These are phyloP conservation scores for Melampsora americana DNA, from an alignment of 1,284 basidiomycete genomes.

Conservation along the genomic window DNA sequence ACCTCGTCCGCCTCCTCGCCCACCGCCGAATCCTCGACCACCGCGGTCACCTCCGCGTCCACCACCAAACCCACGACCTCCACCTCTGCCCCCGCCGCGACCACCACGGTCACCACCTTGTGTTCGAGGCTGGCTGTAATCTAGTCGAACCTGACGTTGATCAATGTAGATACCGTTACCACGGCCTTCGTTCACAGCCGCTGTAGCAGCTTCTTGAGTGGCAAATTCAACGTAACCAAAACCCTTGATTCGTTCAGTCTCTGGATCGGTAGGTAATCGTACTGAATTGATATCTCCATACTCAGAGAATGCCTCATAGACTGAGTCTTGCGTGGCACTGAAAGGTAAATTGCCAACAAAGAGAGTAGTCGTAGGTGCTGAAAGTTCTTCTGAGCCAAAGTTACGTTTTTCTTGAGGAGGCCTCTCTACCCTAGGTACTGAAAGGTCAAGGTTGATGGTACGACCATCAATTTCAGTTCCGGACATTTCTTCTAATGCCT, in stretches of 20 bases:
- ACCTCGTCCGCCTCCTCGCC: conserved; percentile 6
- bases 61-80: conserved; percentile 47
- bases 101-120: conserved; percentile 61
- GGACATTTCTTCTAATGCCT: conserved; percentile 71
- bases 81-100: conserved; percentile 57
- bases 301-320: conserved; percentile 90
- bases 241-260: conserved; percentile 85
- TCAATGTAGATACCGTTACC: conserved; percentile 72
- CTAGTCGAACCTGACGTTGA: conserved; percentile 76
- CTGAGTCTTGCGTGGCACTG: conserved; percentile 71
- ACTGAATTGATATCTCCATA: conserved; percentile 85
- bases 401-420: conserved; percentile 66
- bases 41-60: conserved; percentile 46
- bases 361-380: conserved; percentile 71
- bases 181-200: conserved; percentile 63
- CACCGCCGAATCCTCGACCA: conserved; percentile 52
- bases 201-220: conserved; percentile 73
- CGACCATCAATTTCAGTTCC: conserved; percentile 87
- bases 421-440: conserved; percentile 62
- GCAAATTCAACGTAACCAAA: conserved; percentile 96
- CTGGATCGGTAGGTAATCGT: conserved; percentile 86
- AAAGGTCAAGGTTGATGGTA: conserved; percentile 78
- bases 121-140: conserved; percentile 84
- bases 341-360: conserved; percentile 92
- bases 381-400: conserved; percentile 53